These are phyloP conservation scores for Marsdenia floribunda DNA, from an alignment of 257 asterid genomes.

Conservation along the genomic window DNA sequence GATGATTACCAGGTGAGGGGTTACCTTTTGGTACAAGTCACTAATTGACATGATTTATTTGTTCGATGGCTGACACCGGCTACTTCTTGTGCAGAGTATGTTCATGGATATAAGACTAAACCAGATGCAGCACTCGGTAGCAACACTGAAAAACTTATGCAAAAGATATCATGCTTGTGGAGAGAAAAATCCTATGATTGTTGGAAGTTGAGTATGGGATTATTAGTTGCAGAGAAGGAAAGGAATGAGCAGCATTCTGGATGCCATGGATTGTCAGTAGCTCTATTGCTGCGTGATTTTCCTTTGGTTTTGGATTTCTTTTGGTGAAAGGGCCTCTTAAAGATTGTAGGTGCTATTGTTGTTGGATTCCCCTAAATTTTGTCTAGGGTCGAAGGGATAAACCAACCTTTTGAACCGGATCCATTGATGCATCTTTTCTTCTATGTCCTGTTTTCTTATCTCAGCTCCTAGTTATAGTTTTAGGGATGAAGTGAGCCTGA, in stretches of 20 bases:
- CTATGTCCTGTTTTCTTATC: background rate
- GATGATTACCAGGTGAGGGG: constrained; percentile 66
- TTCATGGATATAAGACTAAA: constrained; percentile 84
- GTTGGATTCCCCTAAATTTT: background rate
- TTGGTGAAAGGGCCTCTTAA: background rate
- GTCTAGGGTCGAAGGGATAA: background rate
- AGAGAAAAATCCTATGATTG: constrained; percentile 63
- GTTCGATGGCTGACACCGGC: background rate
- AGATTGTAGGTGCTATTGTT: background rate
- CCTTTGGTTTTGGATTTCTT: background rate
- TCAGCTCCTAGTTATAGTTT: background rate
- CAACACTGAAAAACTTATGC: constrained; percentile 77
- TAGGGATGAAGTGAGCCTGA: background rate
- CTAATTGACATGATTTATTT: background rate
- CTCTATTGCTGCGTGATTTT: background rate
- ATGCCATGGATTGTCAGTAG: background rate
- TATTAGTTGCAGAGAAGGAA: background rate
- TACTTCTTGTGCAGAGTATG: constrained; percentile 64
- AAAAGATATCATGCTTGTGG: constrained; percentile 55
- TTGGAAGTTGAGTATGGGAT: constrained; percentile 27
- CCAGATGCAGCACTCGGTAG: constrained; percentile 86
- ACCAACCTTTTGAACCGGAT: background rate
- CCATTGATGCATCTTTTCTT: background rate
- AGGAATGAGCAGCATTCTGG: background rate
- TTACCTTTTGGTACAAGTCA: background rate